Conservation (phyloP, 2,329 filamentous ascomycete genomes). For the Gnomoniopsis smithogilvyi region DNA sequence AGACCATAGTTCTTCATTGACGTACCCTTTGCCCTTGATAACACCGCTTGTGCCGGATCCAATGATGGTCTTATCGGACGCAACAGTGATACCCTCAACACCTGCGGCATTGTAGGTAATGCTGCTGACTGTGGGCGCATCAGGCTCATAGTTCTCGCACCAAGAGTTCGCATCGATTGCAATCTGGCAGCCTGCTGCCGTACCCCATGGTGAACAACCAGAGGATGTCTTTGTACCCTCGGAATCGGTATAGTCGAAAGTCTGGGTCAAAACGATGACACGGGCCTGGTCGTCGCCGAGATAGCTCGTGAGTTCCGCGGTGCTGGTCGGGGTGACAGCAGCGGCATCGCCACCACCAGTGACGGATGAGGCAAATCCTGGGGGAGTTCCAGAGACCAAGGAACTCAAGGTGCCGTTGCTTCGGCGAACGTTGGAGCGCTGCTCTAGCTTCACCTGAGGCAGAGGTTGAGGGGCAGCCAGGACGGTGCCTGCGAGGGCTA, state of each 20-base stretch:
- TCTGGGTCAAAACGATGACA: constrained; percentile 56
- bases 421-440: neutral
- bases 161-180: constrained; percentile 59
- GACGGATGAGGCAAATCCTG: neutral
- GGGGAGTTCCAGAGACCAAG: neutral
- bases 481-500: neutral
- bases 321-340: neutral
- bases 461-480: neutral
- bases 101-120: constrained; percentile 51
- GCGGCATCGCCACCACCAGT: neutral
- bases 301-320: constrained; percentile 33
- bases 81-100: constrained; percentile 46
- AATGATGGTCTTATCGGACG: constrained; percentile 55
- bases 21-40: constrained; percentile 50
- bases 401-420: neutral
- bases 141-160: constrained; percentile 57
- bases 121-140: constrained; percentile 38
- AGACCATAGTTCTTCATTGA: neutral
- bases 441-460: neutral
- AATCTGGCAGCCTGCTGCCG: constrained; percentile 50
- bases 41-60: constrained; percentile 50
- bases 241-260: constrained; percentile 51
- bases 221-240: constrained; percentile 50
- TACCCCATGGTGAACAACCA: constrained; percentile 58
- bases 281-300: constrained; percentile 50